Base-by-base conservation (phyloP, 2,329 filamentous ascomycete genomes). In the Xylariaceae sp. region DNA sequence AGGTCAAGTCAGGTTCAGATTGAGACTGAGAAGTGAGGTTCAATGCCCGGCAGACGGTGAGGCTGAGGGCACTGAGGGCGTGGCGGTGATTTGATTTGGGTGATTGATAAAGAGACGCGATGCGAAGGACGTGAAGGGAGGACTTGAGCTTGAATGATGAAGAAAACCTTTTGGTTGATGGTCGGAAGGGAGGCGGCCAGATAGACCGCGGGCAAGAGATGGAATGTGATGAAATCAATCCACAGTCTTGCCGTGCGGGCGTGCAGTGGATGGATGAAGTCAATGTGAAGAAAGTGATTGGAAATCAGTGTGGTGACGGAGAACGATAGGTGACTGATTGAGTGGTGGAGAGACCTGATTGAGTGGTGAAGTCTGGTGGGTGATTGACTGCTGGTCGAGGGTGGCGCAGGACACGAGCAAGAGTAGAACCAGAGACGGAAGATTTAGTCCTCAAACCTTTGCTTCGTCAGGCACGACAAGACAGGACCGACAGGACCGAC, bases 391-490 rank as follows among this genome's bases (percentile, higher is more conserved):
- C 23, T 30, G 41, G n/a, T 45, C 41, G 30, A 18, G 49, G 49
- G 65, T 63, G 37, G 64, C 61, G 62, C 59, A 62, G 59, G 62
- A 65, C 50, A 52, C 60, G 64, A 64, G 61, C 62, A 60, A 63
- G 53, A 64, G 66, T 61, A 69, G 69, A 69, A 71, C 65, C 64
- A 65, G 70, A 71, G 67, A 72, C 61, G 68, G 69, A 52, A 66
- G 68, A 67, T 30, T 30, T 67, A 68, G 65, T 69, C 67, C 70
- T 72, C 73, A 74, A 74, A 74, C 73, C 73, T 74, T 73, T 72
- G 61, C 67, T 71, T 68, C 63, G 65, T 66, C 67, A 68, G 71
- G 68, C 62, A 58, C 65, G 64, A 63, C 64, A 65, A 56, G 64
- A 57, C 61, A 58, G 66, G 62, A 61, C 23, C 23, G 23, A 30